Conservation (phyloP, 257 asterid genomes). For the Solanum acaule region DNA sequence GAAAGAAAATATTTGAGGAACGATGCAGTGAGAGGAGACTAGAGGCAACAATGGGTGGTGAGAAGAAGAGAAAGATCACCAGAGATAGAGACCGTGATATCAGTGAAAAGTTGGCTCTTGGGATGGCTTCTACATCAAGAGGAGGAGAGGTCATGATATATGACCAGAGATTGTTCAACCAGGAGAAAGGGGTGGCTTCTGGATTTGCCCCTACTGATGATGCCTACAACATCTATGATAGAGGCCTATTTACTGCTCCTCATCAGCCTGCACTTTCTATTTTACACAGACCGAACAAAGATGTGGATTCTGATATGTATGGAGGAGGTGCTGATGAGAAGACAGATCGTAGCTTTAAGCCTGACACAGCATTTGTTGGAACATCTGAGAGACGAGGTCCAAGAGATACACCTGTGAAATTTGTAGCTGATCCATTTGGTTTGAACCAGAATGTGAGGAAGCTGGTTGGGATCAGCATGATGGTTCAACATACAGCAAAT, state of each 20-base stretch:
- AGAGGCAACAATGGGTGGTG: constrained; percentile 66
- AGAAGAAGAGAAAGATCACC: constrained; percentile 72
- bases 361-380: constrained; percentile 44
- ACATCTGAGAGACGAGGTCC: constrained; percentile 35
- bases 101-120: constrained; percentile 81
- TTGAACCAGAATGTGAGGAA: constrained; percentile 30
- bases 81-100: constrained; percentile 81
- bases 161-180: constrained; percentile 78
- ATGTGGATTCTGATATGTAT: constrained; percentile 60
- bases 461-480: too few relatives aligned
- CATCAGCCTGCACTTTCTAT: constrained; percentile 21
- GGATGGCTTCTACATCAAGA: constrained; percentile 53
- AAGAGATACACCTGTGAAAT: constrained; percentile 72
- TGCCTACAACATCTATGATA: constrained; percentile 67
- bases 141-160: constrained; percentile 74
- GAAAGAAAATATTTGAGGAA: constrained; percentile 88
- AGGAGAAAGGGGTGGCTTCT: constrained; percentile 85
- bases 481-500: too few relatives aligned
- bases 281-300: constrained; percentile 72
- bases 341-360: constrained; percentile 71
- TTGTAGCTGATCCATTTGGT: constrained; percentile 90
- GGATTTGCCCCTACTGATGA: constrained; percentile 65
- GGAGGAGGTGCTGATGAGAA: constrained; percentile 73
- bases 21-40: constrained; percentile 71
- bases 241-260: constrained; percentile 57